These are phyloP conservation scores for Coniferiporia sulphurascens DNA, from an alignment of 1,284 basidiomycete genomes.

Conservation along the genomic window DNA sequence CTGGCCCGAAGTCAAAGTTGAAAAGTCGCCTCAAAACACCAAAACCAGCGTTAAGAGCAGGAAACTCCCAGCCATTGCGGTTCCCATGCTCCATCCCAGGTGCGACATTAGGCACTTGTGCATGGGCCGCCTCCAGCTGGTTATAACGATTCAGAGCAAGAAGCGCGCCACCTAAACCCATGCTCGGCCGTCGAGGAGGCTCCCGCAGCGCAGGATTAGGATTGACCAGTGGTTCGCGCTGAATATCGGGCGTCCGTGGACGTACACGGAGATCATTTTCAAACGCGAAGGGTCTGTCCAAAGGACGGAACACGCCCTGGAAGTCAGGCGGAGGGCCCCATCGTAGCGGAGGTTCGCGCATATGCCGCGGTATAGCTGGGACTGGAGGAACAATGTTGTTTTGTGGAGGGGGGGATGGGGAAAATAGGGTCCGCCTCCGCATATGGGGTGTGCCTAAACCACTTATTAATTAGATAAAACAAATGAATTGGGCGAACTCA, in stretches of 20 bases:
- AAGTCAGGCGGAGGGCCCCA: slow-evolving; percentile 22
- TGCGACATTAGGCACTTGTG: neutral
- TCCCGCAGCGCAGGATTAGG: slow-evolving; percentile 38
- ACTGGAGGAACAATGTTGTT: slow-evolving; percentile 26
- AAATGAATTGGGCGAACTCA: neutral
- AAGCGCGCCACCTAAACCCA: slow-evolving; percentile 68
- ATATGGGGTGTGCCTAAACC: slow-evolving; percentile 1
- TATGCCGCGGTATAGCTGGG: slow-evolving; percentile 38
- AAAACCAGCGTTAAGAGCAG: neutral
- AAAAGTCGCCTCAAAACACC: neutral
- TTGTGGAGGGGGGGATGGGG: slow-evolving; percentile 39
- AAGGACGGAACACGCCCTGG: slow-evolving; percentile 36
- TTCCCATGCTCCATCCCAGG: neutral
- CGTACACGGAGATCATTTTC: slow-evolving; percentile 29
- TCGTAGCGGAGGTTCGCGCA: slow-evolving; percentile 24
- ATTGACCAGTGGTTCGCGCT: neutral
- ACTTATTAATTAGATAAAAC: neutral
- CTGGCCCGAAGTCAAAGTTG: neutral
- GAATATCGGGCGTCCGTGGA: slow-evolving; percentile 18
- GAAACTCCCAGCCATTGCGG: neutral
- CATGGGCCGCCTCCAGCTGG: slow-evolving; percentile 14
- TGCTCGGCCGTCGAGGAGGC: slow-evolving; percentile 43
- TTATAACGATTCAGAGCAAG: slow-evolving; percentile 38
- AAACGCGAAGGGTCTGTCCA: slow-evolving; percentile 40
- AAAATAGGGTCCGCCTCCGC: slow-evolving; percentile 30